Evolutionary conservation across 73 alveolate genomes (phyloP).

Genomic region (Paramecium primaurelia): DNA sequence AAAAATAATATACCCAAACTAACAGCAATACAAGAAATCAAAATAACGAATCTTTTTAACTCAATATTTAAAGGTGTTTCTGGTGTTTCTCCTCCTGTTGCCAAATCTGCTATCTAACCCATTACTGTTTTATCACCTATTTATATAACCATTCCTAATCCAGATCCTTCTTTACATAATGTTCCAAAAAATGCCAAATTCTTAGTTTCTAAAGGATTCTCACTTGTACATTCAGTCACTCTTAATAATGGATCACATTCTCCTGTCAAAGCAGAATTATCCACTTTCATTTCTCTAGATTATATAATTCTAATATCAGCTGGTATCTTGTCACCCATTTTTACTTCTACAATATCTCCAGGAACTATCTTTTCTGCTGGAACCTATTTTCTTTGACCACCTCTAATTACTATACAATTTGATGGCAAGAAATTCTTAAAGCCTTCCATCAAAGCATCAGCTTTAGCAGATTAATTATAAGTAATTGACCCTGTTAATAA

Average conservation of each 20-base stretch:
- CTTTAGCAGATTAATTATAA: constrained; percentile 71
- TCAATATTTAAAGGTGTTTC: constrained; percentile 92
- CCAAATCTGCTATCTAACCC: constrained; percentile 94
- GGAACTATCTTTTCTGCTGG: constrained; percentile 83
- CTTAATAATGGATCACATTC: constrained; percentile 79
- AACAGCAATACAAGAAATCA: constrained; percentile 90
- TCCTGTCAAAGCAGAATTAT: constrained; percentile 96
- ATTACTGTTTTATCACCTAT: constrained; percentile 92
- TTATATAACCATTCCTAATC: constrained; percentile 85
- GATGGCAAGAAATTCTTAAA: constrained; percentile 73
- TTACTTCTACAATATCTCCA: constrained; percentile 90
- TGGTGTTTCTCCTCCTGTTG: constrained; percentile 80
- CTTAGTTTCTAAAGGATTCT: constrained; percentile 86
- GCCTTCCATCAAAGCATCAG: constrained; percentile 87
- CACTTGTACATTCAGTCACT: constrained; percentile 72
- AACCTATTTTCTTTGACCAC: constrained; percentile 67
- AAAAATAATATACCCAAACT: constrained; percentile 84
- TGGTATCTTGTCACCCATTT: constrained; percentile 95
- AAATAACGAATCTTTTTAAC: constrained; percentile 87
- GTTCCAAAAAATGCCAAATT: constrained; percentile 91
- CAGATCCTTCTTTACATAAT: constrained; percentile 89
- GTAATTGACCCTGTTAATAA: constrained; percentile 79
- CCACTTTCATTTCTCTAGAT: constrained; percentile 87
- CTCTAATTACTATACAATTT: constrained; percentile 75
- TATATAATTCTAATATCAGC: constrained; percentile 92